phyloP scores from a whole-genome alignment of 768 basidiomycete species.

The Pisolithus microcarpus region DNA sequence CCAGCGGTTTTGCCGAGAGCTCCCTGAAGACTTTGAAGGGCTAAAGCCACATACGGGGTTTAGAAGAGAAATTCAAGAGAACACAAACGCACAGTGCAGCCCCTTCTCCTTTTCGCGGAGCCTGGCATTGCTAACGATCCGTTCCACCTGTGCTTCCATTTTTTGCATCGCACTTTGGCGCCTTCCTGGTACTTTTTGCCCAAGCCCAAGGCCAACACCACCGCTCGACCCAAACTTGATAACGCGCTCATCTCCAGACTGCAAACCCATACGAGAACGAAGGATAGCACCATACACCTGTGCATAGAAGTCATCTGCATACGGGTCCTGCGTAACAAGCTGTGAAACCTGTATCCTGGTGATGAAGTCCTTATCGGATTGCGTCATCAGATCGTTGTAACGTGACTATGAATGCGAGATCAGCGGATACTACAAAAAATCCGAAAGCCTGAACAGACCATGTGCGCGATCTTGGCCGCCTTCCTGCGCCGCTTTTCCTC shows the following conservation, averaged over 20 bases:
- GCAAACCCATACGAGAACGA: constrained; percentile 70
- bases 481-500: constrained; percentile 78
- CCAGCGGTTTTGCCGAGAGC: constrained; percentile 93
- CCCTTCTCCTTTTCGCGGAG: constrained; percentile 82
- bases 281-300: constrained; percentile 88
- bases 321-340: constrained; percentile 94
- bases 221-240: constrained; percentile 78
- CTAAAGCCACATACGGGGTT: constrained; percentile 27
- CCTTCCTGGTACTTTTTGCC: constrained; percentile 56
- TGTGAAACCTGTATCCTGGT: constrained; percentile 98
- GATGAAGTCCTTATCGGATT: constrained; percentile 99
- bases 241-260: constrained; percentile 61
- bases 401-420: constrained; percentile 49
- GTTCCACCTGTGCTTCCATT: constrained; percentile 93
- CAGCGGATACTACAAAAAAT: not conserved
- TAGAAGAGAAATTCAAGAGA: not conserved
- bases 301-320: constrained; percentile 97
- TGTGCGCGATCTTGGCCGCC: constrained; percentile 81
- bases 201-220: constrained; percentile 77
- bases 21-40: constrained; percentile 75
- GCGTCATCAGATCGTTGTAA: constrained; percentile 94
- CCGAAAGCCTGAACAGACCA: constrained; percentile 44
- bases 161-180: constrained; percentile 84
- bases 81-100: constrained; percentile 39
- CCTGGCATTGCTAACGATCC: constrained; percentile 88